These are phyloP conservation scores for Amanita inopinata DNA, from an alignment of 768 basidiomycete species.

Conservation along the genomic window DNA sequence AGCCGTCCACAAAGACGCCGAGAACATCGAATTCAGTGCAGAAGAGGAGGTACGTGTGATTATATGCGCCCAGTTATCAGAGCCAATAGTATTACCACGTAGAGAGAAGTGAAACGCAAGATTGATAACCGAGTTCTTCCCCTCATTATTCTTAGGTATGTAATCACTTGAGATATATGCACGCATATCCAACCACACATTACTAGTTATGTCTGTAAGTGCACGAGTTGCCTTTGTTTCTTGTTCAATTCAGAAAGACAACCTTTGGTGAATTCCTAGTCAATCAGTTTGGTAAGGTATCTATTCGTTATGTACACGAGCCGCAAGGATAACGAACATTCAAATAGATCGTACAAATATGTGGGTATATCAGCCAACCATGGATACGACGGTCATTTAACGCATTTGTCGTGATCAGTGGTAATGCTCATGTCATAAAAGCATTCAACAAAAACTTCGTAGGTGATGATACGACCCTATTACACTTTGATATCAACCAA, in stretches of 20 bases:
- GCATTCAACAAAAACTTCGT: conserved; percentile 47
- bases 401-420: conserved; percentile 22
- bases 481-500: not conserved
- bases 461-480: conserved; percentile 11
- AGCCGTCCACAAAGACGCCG: conserved; percentile 42
- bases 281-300: conserved; percentile 35
- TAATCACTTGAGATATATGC: not conserved
- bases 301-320: not conserved
- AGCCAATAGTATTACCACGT: not conserved
- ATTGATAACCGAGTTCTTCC: conserved; percentile 43
- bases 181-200: not conserved
- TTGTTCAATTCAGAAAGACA: too few species aligned
- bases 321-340: not conserved
- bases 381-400: not conserved
- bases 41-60: conserved; percentile 33
- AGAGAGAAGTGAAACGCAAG: conserved; percentile 37
- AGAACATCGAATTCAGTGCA: conserved; percentile 35
- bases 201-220: conserved; percentile 41
- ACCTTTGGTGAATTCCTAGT: conserved; percentile 24
- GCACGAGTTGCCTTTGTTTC: too few species aligned
- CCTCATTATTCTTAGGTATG: conserved; percentile 39
- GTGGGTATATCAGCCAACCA: conserved; percentile 22
- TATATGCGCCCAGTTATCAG: not conserved
- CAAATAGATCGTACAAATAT: conserved; percentile 45
- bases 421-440: conserved; percentile 44